A percentile compares a stretch with the other conserved stretches of the same genome.
These are phyloP conservation scores for Periconia macrospinosa DNA, from an alignment of 2,329 filamentous ascomycete species.

Conservation along the genomic window DNA sequence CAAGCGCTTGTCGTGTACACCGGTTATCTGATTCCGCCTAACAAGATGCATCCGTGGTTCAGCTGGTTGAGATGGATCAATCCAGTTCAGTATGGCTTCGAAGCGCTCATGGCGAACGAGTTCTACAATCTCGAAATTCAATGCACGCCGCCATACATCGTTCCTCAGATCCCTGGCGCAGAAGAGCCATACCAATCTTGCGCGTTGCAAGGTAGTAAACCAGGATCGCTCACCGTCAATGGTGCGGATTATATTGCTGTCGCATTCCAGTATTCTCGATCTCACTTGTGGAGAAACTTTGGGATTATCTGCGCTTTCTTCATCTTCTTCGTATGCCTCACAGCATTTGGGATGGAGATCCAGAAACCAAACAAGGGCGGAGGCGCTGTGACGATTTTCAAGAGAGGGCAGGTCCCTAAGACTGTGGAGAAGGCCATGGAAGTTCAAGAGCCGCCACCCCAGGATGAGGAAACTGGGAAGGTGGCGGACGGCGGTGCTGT, in stretches of 20 bases:
- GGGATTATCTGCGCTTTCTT: slow-evolving; percentile 54
- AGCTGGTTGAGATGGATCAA: slow-evolving; percentile 41
- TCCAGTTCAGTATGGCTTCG: slow-evolving; percentile 70
- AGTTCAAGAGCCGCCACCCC: slow-evolving; percentile 46
- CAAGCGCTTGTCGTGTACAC: slow-evolving; percentile 45
- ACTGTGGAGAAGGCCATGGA: slow-evolving; percentile 61
- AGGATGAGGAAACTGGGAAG: slow-evolving; percentile 57
- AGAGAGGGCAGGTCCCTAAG: slow-evolving; percentile 65
- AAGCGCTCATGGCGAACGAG: slow-evolving; percentile 70
- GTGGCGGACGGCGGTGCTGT: slow-evolving; percentile 30
- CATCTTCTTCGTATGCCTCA: slow-evolving; percentile 51
- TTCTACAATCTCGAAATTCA: slow-evolving; percentile 62
- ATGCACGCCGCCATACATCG: slow-evolving; percentile 59
- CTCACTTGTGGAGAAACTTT: slow-evolving; percentile 63
- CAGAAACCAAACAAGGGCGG: slow-evolving; percentile 63
- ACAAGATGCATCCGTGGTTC: slow-evolving; percentile 34
- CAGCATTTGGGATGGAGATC: slow-evolving; percentile 48
- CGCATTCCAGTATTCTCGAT: slow-evolving; percentile 57
- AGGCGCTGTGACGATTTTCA: slow-evolving; percentile 63
- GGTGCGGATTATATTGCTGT: slow-evolving; percentile 60
- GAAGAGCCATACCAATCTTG: slow-evolving; percentile 60
- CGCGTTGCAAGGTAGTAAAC: slow-evolving; percentile 58
- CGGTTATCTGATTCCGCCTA: slow-evolving; percentile 43
- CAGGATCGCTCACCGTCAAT: slow-evolving; percentile 55
- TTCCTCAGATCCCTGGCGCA: slow-evolving; percentile 55